These are phyloP conservation scores for Coffea canephora DNA, from an alignment of 257 asterid species.

Conservation along the genomic window DNA sequence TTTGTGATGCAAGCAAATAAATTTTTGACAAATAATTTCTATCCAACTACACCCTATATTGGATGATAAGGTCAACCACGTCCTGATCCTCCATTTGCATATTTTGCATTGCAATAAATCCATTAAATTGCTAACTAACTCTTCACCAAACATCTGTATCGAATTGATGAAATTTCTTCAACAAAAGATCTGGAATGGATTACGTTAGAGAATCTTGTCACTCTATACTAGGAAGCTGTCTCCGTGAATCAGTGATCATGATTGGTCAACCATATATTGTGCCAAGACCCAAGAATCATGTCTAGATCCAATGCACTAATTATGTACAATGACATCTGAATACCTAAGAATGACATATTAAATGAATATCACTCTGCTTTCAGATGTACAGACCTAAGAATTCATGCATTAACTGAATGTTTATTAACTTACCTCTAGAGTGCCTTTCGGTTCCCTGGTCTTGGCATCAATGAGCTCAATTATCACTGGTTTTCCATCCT, in stretches of 20 bases:
- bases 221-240: neutral
- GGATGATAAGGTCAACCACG: neutral
- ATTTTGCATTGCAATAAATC: neutral
- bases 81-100: neutral
- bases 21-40: no score
- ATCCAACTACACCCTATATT: no score
- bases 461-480: constrained; percentile 97
- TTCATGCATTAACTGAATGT: neutral
- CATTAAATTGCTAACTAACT: neutral
- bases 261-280: neutral
- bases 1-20: no score
- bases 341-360: neutral
- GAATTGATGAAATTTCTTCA: neutral
- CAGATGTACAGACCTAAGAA: neutral
- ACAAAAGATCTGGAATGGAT: neutral
- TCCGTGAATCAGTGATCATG: neutral
- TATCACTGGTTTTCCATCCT: constrained; percentile 93
- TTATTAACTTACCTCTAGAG: constrained; percentile 59
- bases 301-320: neutral
- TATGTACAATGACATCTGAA: neutral
- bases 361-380: neutral
- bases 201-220: neutral
- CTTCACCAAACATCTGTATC: neutral
- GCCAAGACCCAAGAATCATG: neutral
- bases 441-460: constrained; percentile 88